These are phyloP conservation scores for Lantana camara DNA, from an alignment of 257 asterid genomes.

Conservation along the genomic window DNA sequence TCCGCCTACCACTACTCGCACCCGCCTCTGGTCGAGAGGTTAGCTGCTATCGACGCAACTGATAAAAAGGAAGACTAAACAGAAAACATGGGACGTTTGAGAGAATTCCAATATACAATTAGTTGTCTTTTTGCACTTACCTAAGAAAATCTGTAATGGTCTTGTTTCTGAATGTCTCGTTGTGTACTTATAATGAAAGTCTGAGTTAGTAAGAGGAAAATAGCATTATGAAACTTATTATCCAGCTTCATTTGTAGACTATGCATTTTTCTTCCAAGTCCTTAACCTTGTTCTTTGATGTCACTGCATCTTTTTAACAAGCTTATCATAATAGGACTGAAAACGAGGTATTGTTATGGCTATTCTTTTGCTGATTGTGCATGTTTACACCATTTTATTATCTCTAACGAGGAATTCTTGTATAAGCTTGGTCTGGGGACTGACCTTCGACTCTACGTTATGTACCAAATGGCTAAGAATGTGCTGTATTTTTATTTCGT, in stretches of 20 bases:
- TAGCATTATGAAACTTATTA: conserved; percentile 17
- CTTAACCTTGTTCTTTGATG: neutral
- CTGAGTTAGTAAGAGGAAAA: conserved; percentile 13
- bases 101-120: conserved; percentile 17
- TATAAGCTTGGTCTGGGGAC: neutral
- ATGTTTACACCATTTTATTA: neutral
- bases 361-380: neutral
- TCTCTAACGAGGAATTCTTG: no score
- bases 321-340: conserved; percentile 12
- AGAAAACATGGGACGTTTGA: neutral
- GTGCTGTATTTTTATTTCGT: no score
- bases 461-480: neutral
- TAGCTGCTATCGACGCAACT: conserved; percentile 77
- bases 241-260: neutral
- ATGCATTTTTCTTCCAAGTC: no score
- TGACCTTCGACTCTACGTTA: neutral
- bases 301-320: conserved; percentile 10
- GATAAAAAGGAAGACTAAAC: conserved; percentile 74
- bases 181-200: conserved; percentile 8
- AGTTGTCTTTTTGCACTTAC: conserved; percentile 12
- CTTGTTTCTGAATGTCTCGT: conserved; percentile 15
- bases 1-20: conserved; percentile 98
- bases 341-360: neutral
- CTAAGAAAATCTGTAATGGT: conserved; percentile 22
- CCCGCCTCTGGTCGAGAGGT: conserved; percentile 93